Conservation (phyloP, 768 basidiomycete genomes). For the Pleurotus giganteus region DNA sequence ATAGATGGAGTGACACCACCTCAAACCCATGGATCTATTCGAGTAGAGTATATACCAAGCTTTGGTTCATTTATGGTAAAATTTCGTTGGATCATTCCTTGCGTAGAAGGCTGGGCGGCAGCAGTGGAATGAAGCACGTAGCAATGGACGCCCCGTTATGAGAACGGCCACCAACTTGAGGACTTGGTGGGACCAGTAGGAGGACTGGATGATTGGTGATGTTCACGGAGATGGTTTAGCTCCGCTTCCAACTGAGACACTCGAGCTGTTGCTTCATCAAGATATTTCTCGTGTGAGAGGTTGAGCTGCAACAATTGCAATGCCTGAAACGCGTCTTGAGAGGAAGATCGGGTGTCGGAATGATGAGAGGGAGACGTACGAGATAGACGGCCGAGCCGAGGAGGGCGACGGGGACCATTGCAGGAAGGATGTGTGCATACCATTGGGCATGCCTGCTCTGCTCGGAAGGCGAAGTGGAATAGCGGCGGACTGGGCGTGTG, state of each 20-base stretch:
- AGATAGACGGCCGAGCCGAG: constrained; percentile 80
- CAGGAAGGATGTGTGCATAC: constrained; percentile 69
- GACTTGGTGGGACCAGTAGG: neutral
- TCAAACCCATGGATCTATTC: neutral
- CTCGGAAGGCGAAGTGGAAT: too few species aligned
- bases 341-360: neutral
- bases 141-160: neutral
- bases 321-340: constrained; percentile 38
- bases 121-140: too few species aligned
- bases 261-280: constrained; percentile 55
- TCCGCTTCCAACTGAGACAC: constrained; percentile 59
- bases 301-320: constrained; percentile 61
- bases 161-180: constrained; percentile 6
- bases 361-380: constrained; percentile 32
- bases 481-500: constrained; percentile 15
- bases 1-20: neutral
- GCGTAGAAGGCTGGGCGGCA: neutral
- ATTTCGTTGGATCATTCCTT: neutral
- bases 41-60: neutral
- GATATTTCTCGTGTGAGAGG: constrained; percentile 69
- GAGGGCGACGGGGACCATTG: constrained; percentile 76
- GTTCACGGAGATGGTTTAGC: constrained; percentile 21
- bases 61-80: neutral
- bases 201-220: constrained; percentile 10
- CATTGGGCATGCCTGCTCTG: constrained; percentile 68